These are phyloP conservation scores for Botrytis pseudocinerea DNA, from an alignment of 2,329 filamentous ascomycete species.

Conservation along the genomic window DNA sequence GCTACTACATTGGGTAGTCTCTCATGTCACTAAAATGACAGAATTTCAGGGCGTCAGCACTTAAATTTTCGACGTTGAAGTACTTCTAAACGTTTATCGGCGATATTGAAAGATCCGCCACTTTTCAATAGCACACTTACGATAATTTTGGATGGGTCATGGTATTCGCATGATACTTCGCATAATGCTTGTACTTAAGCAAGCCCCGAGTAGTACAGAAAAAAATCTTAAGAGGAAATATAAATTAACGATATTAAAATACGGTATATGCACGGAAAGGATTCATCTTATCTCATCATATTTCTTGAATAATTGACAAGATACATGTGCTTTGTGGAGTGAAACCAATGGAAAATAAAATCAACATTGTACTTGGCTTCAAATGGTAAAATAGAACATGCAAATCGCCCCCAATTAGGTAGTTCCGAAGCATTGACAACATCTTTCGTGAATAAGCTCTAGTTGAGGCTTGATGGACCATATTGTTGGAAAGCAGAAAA, in stretches of 20 bases:
- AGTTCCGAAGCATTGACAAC: constrained; percentile 24
- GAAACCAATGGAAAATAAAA: constrained; percentile 14
- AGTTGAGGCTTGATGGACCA: constrained; percentile 15
- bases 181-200: constrained; percentile 23
- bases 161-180: constrained; percentile 23
- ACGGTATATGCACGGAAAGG: constrained; percentile 5
- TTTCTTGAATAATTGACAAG: constrained; percentile 8
- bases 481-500: constrained; percentile 17
- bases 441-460: constrained; percentile 11
- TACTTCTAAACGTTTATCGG: constrained; percentile 16
- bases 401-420: constrained; percentile 9
- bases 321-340: constrained; percentile 15
- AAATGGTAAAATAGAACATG: constrained; percentile 19
- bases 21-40: constrained; percentile 20
- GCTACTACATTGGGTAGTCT: constrained; percentile 20
- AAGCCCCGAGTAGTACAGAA: constrained; percentile 13
- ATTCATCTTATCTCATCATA: constrained; percentile 24
- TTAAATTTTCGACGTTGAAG: constrained; percentile 21
- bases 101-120: constrained; percentile 19
- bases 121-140: constrained; percentile 22
- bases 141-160: constrained; percentile 22
- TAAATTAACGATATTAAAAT: constrained; percentile 2
- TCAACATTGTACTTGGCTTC: constrained; percentile 4
- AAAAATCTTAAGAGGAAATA: not conserved
- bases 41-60: constrained; percentile 22